Evolutionary conservation across 1,284 basidiomycete species (phyloP), one percentile per base, ranked within the genome.

Genomic region (Fomitopsis schrenkii): DNA sequence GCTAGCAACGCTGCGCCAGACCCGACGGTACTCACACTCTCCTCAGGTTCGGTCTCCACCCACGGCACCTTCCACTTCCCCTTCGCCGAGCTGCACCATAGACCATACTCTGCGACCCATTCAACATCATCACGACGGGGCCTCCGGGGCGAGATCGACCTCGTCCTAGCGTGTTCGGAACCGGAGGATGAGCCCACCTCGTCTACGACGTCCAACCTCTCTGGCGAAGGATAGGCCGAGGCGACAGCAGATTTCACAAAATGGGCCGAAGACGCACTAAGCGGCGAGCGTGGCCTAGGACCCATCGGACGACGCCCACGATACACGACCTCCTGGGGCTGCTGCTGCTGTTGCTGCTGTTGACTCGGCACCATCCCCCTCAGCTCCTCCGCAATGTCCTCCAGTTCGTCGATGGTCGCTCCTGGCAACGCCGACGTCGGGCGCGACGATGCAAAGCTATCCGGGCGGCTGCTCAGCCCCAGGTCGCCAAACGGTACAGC

Each of bases 71-170:
- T 66, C 64, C 68, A 68, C 55, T 69, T 68, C 28, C 69, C 68
- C 57, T 68, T 68, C 22, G 65, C 64, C 19, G 65, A 64, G 30
- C 61, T 60, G 12, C 64, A 64, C 68, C 70, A 71, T 15, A 66
- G 35, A 30, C 52, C 71, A 26, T 69, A 70, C 28, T 63, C 62
- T 9, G 68, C 65, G 7, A 69, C 62, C 69, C 60, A 59, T 8
- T 65, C 61, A n/a, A 67, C 68, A 42, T 46, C 57, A n/a, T 45
- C 57, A 9, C 41, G 35, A 19, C 17, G 30, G 12, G n/a, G 36
- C 41, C 41, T 9, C 35, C 28, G 28, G 12, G 35, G 56, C 2
- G 48, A 50, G 26, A 28, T 40, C 9, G 52, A 22, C 9, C 52
- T 36, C 6, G n/a, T 40, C 68, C 68, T 59, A 59, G 42, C 7